Conservation (phyloP, 495 filamentous ascomycete species). For the Xylaria bambusicola region DNA sequence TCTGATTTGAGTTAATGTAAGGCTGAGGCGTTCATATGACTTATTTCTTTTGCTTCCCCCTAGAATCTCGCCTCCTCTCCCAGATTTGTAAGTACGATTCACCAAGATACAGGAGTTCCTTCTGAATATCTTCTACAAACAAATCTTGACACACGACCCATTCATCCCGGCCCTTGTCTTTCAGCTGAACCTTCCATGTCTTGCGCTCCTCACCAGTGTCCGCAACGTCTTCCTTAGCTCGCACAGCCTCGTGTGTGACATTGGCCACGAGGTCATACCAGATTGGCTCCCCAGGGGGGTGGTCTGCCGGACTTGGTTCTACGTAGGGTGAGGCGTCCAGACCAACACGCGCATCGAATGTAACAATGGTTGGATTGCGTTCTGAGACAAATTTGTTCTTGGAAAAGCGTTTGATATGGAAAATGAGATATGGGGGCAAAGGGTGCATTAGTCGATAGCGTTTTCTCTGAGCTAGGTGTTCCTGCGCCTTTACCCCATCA, state of each 20-base stretch:
- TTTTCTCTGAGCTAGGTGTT: conserved; percentile 80
- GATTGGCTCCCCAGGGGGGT: conserved; percentile 78
- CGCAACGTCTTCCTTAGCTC: conserved; percentile 52
- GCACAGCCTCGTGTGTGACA: conserved; percentile 87
- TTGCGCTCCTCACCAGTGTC: conserved; percentile 49
- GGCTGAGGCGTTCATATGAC: not conserved
- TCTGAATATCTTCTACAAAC: conserved; percentile 82
- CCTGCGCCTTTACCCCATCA: conserved; percentile 84
- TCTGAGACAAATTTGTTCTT: conserved; percentile 94
- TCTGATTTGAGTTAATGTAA: not conserved
- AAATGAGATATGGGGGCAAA: conserved; percentile 85
- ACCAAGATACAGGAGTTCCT: conserved; percentile 84
- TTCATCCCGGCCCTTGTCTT: conserved; percentile 66
- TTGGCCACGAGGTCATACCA: conserved; percentile 97
- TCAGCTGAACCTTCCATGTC: conserved; percentile 73
- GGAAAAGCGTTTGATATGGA: conserved; percentile 97
- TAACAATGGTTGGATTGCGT: conserved; percentile 97
- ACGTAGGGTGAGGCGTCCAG: conserved; percentile 91
- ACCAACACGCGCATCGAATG: conserved; percentile 73
- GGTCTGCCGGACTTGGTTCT: conserved; percentile 44
- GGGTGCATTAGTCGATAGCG: conserved; percentile 92
- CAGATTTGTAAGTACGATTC: conserved; percentile 96
- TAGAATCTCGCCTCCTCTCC: conserved; percentile 67
- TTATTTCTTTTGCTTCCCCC: conserved; percentile 30
- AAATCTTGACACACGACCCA: conserved; percentile 95